A percentile compares a stretch with the other conserved stretches of the same genome.
Evolutionary conservation across 306 rosid genomes (phyloP).

Genomic region (Vigna mungo): DNA sequence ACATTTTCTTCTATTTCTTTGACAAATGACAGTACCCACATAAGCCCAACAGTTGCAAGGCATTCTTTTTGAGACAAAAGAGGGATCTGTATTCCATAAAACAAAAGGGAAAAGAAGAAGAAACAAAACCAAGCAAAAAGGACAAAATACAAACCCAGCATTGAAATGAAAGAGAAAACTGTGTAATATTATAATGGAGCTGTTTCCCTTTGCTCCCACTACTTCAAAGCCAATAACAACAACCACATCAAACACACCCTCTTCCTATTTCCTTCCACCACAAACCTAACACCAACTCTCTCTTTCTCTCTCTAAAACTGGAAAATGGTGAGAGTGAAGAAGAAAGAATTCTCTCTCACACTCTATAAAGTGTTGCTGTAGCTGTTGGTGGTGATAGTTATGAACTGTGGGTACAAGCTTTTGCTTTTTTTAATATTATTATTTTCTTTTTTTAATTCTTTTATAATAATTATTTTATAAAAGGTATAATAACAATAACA

Average conservation of each 20-base stretch:
- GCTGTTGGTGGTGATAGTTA: slow-evolving; percentile 40
- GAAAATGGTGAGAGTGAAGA: slow-evolving; percentile 1
- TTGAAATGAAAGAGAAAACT: slow-evolving; percentile 43
- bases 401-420: slow-evolving; percentile 33
- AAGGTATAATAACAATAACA: too few relatives aligned
- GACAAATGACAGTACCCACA: slow-evolving; percentile 30
- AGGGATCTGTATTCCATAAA: slow-evolving; percentile 40
- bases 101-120: neutral
- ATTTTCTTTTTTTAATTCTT: neutral
- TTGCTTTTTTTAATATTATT: slow-evolving; percentile 41
- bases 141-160: slow-evolving; percentile 55
- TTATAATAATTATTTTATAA: too few relatives aligned
- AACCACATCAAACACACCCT: neutral
- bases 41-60: slow-evolving; percentile 34
- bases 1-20: slow-evolving; percentile 10
- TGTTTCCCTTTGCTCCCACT: slow-evolving; percentile 20
- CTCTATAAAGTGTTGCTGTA: slow-evolving; percentile 39
- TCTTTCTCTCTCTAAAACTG: neutral
- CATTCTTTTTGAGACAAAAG: slow-evolving; percentile 1
- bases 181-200: slow-evolving; percentile 6
- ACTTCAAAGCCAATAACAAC: slow-evolving; percentile 15
- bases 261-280: slow-evolving; percentile 14
- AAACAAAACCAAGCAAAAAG: neutral
- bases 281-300: neutral
- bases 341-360: slow-evolving; percentile 11